phyloP scores from a whole-genome alignment of 2,329 filamentous ascomycete genomes.

The Scorias spongiosa region DNA sequence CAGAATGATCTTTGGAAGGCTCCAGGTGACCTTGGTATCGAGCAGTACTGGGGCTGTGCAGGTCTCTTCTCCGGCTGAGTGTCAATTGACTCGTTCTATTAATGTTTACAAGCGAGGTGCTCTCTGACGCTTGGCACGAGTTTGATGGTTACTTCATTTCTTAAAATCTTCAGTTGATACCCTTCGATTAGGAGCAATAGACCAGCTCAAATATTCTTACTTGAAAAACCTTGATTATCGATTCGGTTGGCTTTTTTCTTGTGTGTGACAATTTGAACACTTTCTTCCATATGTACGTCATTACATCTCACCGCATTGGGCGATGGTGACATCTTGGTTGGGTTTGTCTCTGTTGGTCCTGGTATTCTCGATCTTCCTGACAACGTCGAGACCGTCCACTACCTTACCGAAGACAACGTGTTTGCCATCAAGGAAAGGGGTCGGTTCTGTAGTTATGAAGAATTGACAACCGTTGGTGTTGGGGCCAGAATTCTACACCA shows the following conservation, averaged over 20 bases:
- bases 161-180: neutral
- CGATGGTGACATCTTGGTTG: constrained; percentile 67
- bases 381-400: constrained; percentile 75
- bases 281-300: too few relatives aligned
- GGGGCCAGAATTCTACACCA: constrained; percentile 62
- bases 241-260: too few relatives aligned
- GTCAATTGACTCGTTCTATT: constrained; percentile 1
- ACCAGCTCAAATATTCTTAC: too few relatives aligned
- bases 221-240: too few relatives aligned
- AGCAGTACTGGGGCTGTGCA: constrained; percentile 64
- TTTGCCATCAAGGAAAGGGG: constrained; percentile 79
- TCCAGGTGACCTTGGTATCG: constrained; percentile 51
- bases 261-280: too few relatives aligned
- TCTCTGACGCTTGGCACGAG: neutral
- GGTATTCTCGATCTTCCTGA: constrained; percentile 82
- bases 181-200: neutral
- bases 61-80: constrained; percentile 9
- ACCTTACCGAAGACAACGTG: constrained; percentile 94
- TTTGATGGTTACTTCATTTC: neutral
- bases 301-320: constrained; percentile 88
- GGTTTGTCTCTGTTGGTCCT: constrained; percentile 68
- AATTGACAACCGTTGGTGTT: constrained; percentile 94
- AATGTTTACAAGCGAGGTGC: constrained; percentile 1
- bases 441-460: constrained; percentile 84
- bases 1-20: constrained; percentile 72